Percentiles rank a stretch among this genome's conserved stretches.
These are phyloP conservation scores for Wallacemonas sp. DNA, from an alignment of 208 protist genomes.

Conservation along the genomic window DNA sequence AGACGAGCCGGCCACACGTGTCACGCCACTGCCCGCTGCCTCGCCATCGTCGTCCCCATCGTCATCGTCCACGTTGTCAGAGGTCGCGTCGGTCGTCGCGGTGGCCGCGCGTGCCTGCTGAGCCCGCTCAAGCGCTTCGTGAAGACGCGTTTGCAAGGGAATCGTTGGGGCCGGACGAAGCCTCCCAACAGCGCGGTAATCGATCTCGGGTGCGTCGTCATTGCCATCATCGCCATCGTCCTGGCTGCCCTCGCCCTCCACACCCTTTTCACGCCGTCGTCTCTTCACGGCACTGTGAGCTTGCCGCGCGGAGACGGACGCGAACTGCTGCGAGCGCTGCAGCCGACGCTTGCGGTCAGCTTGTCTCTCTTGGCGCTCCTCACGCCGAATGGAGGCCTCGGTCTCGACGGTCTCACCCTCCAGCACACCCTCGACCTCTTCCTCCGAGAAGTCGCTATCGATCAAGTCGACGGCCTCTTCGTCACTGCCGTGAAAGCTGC, in stretches of 20 bases:
- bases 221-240: conserved; percentile 4
- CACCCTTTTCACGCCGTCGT: background rate
- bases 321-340: conserved; percentile 32
- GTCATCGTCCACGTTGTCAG: background rate
- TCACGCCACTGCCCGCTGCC: background rate
- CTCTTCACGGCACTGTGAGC: conserved; percentile 8
- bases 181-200: conserved; percentile 32
- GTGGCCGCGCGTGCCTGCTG: conserved; percentile 22
- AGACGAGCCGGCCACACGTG: background rate
- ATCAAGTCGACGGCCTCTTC: conserved; percentile 64
- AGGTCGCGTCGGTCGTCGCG: background rate
- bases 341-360: conserved; percentile 26
- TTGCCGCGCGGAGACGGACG: background rate
- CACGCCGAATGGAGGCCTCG: conserved; percentile 49
- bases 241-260: background rate
- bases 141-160: conserved; percentile 44
- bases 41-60: background rate
- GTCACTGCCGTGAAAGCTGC: conserved; percentile 61
- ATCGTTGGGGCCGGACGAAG: conserved; percentile 55
- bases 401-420: conserved; percentile 42
- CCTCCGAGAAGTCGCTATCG: conserved; percentile 79
- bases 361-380: conserved; percentile 45
- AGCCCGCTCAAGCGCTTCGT: conserved; percentile 43
- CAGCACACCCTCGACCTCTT: conserved; percentile 45
- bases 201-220: conserved; percentile 16